phyloP scores from a whole-genome alignment of 192 early-diverging fungal genomes.

The Kappamyces sp. region DNA sequence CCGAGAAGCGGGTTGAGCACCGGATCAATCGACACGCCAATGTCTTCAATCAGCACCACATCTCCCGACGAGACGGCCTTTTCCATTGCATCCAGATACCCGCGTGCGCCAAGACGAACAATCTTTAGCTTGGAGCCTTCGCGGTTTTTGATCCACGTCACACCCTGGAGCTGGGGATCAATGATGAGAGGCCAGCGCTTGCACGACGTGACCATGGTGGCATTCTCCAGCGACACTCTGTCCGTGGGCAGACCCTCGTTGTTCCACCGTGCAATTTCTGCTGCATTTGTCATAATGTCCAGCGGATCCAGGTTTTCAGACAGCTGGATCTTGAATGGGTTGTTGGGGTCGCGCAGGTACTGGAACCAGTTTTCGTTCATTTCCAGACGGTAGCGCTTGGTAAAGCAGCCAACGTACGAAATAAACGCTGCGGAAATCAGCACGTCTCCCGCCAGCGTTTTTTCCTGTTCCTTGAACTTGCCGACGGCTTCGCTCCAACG shows the following conservation, averaged over 20 bases:
- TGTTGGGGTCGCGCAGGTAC: conserved; percentile 36
- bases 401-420: conserved; percentile 63
- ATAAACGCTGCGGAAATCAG: conserved; percentile 55
- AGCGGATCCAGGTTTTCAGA: conserved; percentile 53
- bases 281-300: conserved; percentile 49
- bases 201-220: conserved; percentile 54
- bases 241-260: conserved; percentile 62
- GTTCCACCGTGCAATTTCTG: conserved; percentile 61
- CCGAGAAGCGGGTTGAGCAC: conserved; percentile 58
- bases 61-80: conserved; percentile 58
- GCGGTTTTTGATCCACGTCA: conserved; percentile 58
- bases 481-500: conserved; percentile 61
- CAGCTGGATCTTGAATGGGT: conserved; percentile 43
- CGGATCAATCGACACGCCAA: conserved; percentile 54
- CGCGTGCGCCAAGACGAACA: conserved; percentile 47
- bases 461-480: conserved; percentile 62
- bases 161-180: conserved; percentile 62
- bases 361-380: conserved; percentile 53
- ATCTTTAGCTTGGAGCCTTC: conserved; percentile 50
- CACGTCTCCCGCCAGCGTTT: conserved; percentile 58
- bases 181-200: conserved; percentile 64
- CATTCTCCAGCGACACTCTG: conserved; percentile 57
- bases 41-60: conserved; percentile 57
- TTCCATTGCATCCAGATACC: conserved; percentile 59
- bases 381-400: conserved; percentile 55